Evolutionary conservation across 2,329 filamentous ascomycete species (phyloP).

Genomic region (Exophiala sideris): DNA sequence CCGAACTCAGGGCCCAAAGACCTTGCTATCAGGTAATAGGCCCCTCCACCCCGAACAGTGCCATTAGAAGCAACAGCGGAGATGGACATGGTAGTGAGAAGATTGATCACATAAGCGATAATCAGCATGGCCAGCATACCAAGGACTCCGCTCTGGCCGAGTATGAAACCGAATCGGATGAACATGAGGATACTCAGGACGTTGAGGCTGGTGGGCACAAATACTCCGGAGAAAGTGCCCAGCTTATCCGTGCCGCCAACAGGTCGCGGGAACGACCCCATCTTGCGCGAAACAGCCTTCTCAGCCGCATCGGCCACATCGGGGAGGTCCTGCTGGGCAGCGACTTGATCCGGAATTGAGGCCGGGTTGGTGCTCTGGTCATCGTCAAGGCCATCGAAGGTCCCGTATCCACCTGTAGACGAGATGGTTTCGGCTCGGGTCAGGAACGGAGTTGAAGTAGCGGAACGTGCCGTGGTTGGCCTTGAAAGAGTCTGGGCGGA

Average conservation of each 20-base stretch:
- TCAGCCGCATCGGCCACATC: slow-evolving; percentile 5
- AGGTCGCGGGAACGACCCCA: slow-evolving; percentile 1
- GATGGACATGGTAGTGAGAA: slow-evolving; percentile 80
- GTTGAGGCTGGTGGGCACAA: slow-evolving; percentile 84
- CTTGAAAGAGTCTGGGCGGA: slow-evolving; percentile 3
- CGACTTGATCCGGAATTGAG: neutral
- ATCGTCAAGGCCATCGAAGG: slow-evolving; percentile 13
- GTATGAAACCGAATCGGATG: slow-evolving; percentile 77
- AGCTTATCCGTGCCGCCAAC: slow-evolving; percentile 57
- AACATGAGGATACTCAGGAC: slow-evolving; percentile 92
- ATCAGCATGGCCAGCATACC: slow-evolving; percentile 76
- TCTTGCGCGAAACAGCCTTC: slow-evolving; percentile 6
- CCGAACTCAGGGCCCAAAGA: slow-evolving; percentile 85
- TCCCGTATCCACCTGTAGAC: slow-evolving; percentile 11
- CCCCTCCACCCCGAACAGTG: slow-evolving; percentile 80
- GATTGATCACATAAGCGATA: slow-evolving; percentile 73
- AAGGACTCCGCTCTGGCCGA: slow-evolving; percentile 74
- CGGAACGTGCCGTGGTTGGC: slow-evolving; percentile 10
- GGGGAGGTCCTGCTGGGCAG: neutral
- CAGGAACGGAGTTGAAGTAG: neutral
- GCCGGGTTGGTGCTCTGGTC: neutral
- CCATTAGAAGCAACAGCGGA: slow-evolving; percentile 89
- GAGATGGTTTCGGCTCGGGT: neutral
- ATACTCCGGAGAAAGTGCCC: slow-evolving; percentile 74
- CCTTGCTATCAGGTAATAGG: slow-evolving; percentile 84